Evolutionary conservation across 805 yeast genomes (phyloP).

Genomic region (Myxozyma melibiosi): DNA sequence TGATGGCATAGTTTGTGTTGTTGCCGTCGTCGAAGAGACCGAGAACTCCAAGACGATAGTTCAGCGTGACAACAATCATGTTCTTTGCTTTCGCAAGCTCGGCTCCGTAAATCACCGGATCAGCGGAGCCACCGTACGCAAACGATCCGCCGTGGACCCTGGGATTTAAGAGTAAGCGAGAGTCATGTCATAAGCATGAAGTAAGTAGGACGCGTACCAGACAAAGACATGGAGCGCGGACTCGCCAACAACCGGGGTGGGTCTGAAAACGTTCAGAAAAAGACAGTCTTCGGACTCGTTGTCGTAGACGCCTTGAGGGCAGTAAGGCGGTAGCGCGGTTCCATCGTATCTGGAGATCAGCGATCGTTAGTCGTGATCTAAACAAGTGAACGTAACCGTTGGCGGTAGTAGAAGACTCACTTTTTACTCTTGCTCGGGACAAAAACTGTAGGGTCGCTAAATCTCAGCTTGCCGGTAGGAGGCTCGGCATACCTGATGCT

Average conservation of each 20-base stretch:
- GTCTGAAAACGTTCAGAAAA: conserved; percentile 30
- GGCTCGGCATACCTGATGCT: conserved; percentile 32
- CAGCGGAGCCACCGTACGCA: conserved; percentile 39
- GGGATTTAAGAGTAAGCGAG: conserved; percentile 37
- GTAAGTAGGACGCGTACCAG: conserved; percentile 7
- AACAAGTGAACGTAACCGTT: not conserved
- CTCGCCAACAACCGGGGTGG: conserved; percentile 1
- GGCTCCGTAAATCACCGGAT: conserved; percentile 37
- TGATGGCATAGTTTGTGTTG: conserved; percentile 28
- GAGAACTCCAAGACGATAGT: conserved; percentile 32
- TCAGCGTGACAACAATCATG: conserved; percentile 35
- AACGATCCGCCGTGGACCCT: conserved; percentile 48
- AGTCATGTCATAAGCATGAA: too few relatives aligned
- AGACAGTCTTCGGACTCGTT: conserved; percentile 32
- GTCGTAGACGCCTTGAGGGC: conserved; percentile 17
- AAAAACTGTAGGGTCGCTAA: conserved; percentile 25
- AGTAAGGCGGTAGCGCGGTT: conserved; percentile 29
- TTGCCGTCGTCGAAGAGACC: conserved; percentile 34
- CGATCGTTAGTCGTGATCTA: not conserved
- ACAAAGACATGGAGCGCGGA: conserved; percentile 19
- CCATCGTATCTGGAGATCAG: conserved; percentile 17
- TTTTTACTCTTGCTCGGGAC: conserved; percentile 1
- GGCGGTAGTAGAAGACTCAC: not conserved
- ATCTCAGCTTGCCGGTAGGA: conserved; percentile 24
- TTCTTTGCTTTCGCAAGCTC: conserved; percentile 31